A percentile compares a stretch with the other conserved stretches of the same genome.
Evolutionary conservation across 108 stramenopile genomes (phyloP).

Genomic region (Skeletonema costatum): DNA sequence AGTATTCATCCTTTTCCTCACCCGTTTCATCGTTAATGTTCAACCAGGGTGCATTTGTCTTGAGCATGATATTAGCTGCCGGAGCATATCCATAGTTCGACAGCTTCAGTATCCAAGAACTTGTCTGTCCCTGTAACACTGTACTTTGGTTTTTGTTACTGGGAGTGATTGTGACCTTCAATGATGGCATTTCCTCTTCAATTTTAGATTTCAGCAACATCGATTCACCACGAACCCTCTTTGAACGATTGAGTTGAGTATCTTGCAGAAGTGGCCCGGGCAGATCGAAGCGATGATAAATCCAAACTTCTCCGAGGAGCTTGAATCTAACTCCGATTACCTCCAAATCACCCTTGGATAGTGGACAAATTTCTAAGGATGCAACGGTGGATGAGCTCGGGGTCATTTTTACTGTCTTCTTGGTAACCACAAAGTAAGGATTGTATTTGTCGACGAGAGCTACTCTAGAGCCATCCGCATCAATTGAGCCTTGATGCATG

Average conservation of each 20-base stretch:
- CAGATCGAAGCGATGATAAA: slow-evolving; percentile 75
- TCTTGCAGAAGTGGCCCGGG: slow-evolving; percentile 72
- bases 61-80: slow-evolving; percentile 63
- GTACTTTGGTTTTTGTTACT: slow-evolving; percentile 18
- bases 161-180: slow-evolving; percentile 51
- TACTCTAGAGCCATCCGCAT: slow-evolving; percentile 6
- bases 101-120: slow-evolving; percentile 74
- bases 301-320: slow-evolving; percentile 77
- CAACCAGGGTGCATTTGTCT: slow-evolving; percentile 87
- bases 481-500: slow-evolving; percentile 49
- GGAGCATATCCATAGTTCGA: slow-evolving; percentile 82
- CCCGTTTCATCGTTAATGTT: slow-evolving; percentile 43
- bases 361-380: slow-evolving; percentile 67
- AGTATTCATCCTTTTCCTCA: slow-evolving; percentile 24
- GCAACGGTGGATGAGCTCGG: slow-evolving; percentile 41
- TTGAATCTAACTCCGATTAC: slow-evolving; percentile 78
- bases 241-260: slow-evolving; percentile 64
- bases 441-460: slow-evolving; percentile 42
- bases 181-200: slow-evolving; percentile 78
- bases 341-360: slow-evolving; percentile 74
- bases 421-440: slow-evolving; percentile 84
- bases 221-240: slow-evolving; percentile 73
- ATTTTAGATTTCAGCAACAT: slow-evolving; percentile 67
- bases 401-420: slow-evolving; percentile 46
- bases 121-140: slow-evolving; percentile 75